Evolutionary conservation across 495 filamentous ascomycete species (phyloP), one percentile per base, ranked within the genome.

Genomic region (Neurospora sp.): DNA sequence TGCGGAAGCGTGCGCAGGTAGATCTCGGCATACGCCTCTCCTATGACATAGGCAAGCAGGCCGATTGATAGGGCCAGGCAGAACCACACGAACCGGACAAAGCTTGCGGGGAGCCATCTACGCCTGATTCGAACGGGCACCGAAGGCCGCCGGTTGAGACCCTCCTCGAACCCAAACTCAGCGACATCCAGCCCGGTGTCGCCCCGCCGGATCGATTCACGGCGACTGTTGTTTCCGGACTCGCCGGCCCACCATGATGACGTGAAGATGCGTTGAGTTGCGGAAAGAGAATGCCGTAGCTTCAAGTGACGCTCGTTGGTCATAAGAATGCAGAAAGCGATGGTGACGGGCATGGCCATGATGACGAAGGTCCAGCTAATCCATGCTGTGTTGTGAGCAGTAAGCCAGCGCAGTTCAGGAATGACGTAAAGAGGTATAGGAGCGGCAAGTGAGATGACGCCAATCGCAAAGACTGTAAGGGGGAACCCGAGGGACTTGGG

Each of bases 1-100:
- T 91, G 89, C 11, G 89, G 89, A 71, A 91, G 78, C 20, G 89
- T 91, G 42, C 88, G 84, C 70, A 91, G 82, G 77, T 91, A 91
- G 69, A 89, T 86, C 79, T 90, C 89, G 72, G 88, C 88, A 77
- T 90, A 90, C n/a, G 87, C 87, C 77, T 90, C 89, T 75, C 89
- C 89, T 71, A 90, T 82, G 5, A 90, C 85, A 77, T 90, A 90
- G 9, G 87, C 88, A 38, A 90, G 77, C 70, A 91, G 78, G 31
- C 85, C 87, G 73, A 91, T 85, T 46, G 82, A 84, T n/a, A 91
- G 79, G 3, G 88, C 88, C 40, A 84, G 78, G 77, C 88, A 89
- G 77, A 91, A 91, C 89, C 89, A 91, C n/a, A 91, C 81, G 41
- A 91, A 91, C 10, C 89, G 84, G 66, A 89, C 83, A 75, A 90